Conservation (phyloP, 2,329 filamentous ascomycete species). For the Diaporthe sp. region DNA sequence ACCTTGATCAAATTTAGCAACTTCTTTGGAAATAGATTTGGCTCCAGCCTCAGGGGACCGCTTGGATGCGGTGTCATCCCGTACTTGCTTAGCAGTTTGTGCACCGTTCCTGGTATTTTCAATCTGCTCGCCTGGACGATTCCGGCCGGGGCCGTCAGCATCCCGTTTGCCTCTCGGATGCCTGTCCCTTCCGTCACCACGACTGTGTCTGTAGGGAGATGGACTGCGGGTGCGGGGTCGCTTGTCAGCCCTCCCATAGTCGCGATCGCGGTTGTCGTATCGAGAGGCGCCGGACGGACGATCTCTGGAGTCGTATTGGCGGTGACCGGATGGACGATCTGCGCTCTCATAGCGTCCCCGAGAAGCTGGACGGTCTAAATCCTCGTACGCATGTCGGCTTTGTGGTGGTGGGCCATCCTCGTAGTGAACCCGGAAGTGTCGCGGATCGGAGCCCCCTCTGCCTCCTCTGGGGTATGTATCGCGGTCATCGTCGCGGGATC, state of each 20-base stretch:
- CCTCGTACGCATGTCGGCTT: slow-evolving; percentile 67
- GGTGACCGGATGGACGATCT: slow-evolving; percentile 59
- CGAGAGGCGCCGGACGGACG: slow-evolving; percentile 50
- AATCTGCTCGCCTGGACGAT: slow-evolving; percentile 49
- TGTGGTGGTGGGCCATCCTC: slow-evolving; percentile 67
- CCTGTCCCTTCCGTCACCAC: slow-evolving; percentile 48
- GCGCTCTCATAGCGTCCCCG: slow-evolving; percentile 66
- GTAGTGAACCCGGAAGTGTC: slow-evolving; percentile 74
- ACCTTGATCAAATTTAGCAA: slow-evolving; percentile 79
- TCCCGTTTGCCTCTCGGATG: slow-evolving; percentile 48
- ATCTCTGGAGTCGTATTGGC: slow-evolving; percentile 42
- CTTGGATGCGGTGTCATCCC: slow-evolving; percentile 74
- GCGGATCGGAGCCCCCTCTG: slow-evolving; percentile 66
- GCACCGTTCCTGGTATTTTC: slow-evolving; percentile 59
- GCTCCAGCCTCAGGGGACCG: slow-evolving; percentile 71
- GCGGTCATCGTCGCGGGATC: slow-evolving; percentile 75
- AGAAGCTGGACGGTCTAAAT: slow-evolving; percentile 48
- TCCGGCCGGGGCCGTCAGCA: slow-evolving; percentile 46
- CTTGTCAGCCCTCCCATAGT: slow-evolving; percentile 48
- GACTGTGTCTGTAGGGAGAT: slow-evolving; percentile 45
- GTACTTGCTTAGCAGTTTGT: slow-evolving; percentile 63
- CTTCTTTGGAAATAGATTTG: slow-evolving; percentile 71
- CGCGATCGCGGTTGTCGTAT: slow-evolving; percentile 66
- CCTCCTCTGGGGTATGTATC: slow-evolving; percentile 58
- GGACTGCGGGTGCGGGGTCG: slow-evolving; percentile 49